Conservation (phyloP, 2,329 filamentous ascomycete genomes). For the Sporothrix protearum region DNA sequence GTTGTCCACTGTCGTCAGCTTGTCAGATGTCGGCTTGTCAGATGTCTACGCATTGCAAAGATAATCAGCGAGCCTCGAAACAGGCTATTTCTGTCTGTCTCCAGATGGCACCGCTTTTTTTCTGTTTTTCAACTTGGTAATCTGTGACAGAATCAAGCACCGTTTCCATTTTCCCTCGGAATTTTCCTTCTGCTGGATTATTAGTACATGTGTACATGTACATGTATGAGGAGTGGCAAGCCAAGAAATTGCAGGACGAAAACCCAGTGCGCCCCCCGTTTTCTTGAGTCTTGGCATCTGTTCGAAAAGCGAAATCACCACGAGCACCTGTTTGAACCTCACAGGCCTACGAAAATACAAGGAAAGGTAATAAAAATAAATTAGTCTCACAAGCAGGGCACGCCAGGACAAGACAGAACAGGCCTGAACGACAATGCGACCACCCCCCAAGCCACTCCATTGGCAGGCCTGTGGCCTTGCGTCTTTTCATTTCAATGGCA, state of each 20-base stretch:
- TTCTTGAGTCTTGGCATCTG: constrained; percentile 5
- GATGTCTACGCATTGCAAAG: background rate
- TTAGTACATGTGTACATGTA: background rate
- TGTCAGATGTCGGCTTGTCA: background rate
- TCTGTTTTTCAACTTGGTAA: no score
- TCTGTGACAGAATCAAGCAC: background rate
- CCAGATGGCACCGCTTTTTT: background rate
- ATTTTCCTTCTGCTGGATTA: background rate
- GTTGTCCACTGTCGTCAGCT: background rate
- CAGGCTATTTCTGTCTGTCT: no score
- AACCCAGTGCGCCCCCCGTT: background rate
- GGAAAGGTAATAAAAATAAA: background rate
- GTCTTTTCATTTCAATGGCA: constrained; percentile 6
- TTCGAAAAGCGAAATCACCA: no score
- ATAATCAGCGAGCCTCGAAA: background rate
- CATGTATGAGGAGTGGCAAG: constrained; percentile 13
- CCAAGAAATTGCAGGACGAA: constrained; percentile 19
- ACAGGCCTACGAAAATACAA: background rate
- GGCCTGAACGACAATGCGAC: background rate
- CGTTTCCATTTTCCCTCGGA: background rate
- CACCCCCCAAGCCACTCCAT: background rate
- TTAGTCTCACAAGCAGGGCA: no score
- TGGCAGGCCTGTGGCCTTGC: background rate
- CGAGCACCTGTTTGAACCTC: background rate
- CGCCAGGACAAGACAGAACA: background rate